Evolutionary conservation across 2,329 filamentous ascomycete genomes (phyloP), one percentile per base, ranked within the genome.

Genomic region (Gnomoniopsis smithogilvyi): DNA sequence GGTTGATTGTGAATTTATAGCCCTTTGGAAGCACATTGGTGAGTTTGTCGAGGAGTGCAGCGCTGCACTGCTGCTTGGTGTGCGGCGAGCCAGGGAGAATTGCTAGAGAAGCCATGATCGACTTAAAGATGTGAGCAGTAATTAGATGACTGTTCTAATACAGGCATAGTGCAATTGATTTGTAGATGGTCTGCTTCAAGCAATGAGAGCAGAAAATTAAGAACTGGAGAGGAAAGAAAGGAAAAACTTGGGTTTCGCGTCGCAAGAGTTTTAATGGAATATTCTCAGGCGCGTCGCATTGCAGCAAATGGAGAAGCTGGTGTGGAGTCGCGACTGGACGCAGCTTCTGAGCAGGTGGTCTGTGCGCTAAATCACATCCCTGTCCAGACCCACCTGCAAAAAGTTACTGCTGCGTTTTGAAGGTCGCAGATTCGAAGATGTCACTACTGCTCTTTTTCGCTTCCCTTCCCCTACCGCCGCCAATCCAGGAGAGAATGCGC

Each of bases 1-100:
- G 94, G 72, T 96, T 88, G 67, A 94, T 80, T 64, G 81, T 87
- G 70, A 96, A 90, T 15, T 68, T 74, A 68, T 73, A 70, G 63
- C 74, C 78, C 61, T 80, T 78, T 11, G 85, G 85, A 11, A 89
- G 78, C 12, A 80, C 76, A 1, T 72, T 67, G 7, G 80, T 77
- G 12, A 85, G 74, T 60, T 70, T 73, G 41, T 73, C 70, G 43
- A 70, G 64, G 3, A 80, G 70, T 14, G 58, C 56, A 7, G 68
- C 64, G 51, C 65, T 68, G 62, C 68, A 69, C 59, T 64, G 66
- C 48, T 59, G 56, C 30, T 54, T 60, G 11, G 41, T 66, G 55
- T 19, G 59, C 51, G 60, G 56, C 38, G 54, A 52, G 53, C 52
- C 53, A 52, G 61, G 61, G 59, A 62, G 50, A 30, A 43, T 19